Evolutionary conservation across 2,329 filamentous ascomycete species (phyloP), one percentile per base, ranked within the genome.

Genomic region (Juglanconis sp.): DNA sequence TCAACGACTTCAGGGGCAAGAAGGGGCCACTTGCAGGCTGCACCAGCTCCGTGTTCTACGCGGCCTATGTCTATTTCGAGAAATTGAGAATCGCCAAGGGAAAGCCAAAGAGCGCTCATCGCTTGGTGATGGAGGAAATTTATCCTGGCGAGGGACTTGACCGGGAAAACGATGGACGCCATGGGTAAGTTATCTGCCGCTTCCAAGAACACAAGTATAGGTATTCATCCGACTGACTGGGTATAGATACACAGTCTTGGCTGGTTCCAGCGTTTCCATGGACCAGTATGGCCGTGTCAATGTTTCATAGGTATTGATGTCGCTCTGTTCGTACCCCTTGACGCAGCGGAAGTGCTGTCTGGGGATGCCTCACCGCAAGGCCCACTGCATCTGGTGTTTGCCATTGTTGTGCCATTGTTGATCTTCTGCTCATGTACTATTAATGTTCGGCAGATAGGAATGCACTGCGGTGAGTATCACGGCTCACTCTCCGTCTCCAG

Each of bases 51-150:
- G 70, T 78, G 3, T 84, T 76, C 64, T 83, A 84, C 63, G 75
- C 74, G 4, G 73, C 72, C 0, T 84, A 84, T 67, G 74, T 81
- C 3, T 82, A 76, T 66, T 84, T 84, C 64, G 80, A 85, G 70
- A 84, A 83, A 70, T 50, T 79, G 64, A 68, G 80, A n/a, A 68
- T 83, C 38, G 71, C 71, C 60, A 71, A 81, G 60, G 70, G 71
- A 0, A 82, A 80, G 68, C 71, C 74, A 34, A 83, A 83, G 72
- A 74, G 69, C 31, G 76, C 78, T 65, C 74, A 79, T 65, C 69
- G 81, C 24, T 40, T 72, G 61, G 76, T 79, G 53, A 82, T 82
- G 78, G 79, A 83, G 66, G 49, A 54, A 2, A 36, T 63, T 35
- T 44, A 64, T 17, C 31, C 38, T 4, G 0, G 2, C n/a, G 15